A percentile compares a stretch with the other conserved stretches of the same genome.
phyloP scores from a whole-genome alignment of 2,329 filamentous ascomycete species.

The Annulohypoxylon truncatum region DNA sequence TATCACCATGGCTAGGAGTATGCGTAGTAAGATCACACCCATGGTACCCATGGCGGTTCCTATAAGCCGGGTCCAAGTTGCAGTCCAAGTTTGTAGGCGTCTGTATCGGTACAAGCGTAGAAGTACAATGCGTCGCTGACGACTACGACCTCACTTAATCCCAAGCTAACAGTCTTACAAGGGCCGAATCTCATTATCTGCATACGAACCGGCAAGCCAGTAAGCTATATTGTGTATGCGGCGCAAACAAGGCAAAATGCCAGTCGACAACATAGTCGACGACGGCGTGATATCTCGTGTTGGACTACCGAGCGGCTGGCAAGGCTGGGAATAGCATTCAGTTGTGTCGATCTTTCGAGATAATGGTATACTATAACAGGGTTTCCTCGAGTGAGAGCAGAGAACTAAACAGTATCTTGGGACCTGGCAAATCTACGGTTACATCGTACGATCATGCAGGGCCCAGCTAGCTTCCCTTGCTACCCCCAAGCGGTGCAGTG shows the following conservation, averaged over 20 bases:
- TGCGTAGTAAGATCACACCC: not conserved
- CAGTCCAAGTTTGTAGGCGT: slow-evolving; percentile 1
- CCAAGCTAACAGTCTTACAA: slow-evolving; percentile 13
- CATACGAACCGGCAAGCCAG: slow-evolving; percentile 21
- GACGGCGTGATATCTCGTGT: slow-evolving; percentile 34
- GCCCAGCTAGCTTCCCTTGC: slow-evolving; percentile 6
- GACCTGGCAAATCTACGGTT: slow-evolving; percentile 36
- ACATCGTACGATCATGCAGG: slow-evolving; percentile 36
- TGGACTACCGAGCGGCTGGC: slow-evolving; percentile 23
- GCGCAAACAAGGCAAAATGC: slow-evolving; percentile 12
- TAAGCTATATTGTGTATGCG: slow-evolving; percentile 3
- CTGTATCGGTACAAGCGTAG: slow-evolving; percentile 21
- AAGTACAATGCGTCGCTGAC: slow-evolving; percentile 21
- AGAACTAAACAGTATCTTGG: slow-evolving; percentile 15
- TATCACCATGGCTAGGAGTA: not conserved
- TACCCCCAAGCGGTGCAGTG: slow-evolving; percentile 5
- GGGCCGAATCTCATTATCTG: slow-evolving; percentile 15
- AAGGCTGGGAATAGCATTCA: slow-evolving; percentile 40
- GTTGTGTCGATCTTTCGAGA: slow-evolving; percentile 26
- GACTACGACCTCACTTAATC: not conserved
- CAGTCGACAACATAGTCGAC: slow-evolving; percentile 8
- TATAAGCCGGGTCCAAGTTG: not conserved
- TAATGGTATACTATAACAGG: slow-evolving; percentile 17
- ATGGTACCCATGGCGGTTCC: slow-evolving; percentile 16
- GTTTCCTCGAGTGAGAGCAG: slow-evolving; percentile 8